Evolutionary conservation across 306 rosid genomes (phyloP), one percentile per base, ranked within the genome.

Genomic region (Urtica urens): DNA sequence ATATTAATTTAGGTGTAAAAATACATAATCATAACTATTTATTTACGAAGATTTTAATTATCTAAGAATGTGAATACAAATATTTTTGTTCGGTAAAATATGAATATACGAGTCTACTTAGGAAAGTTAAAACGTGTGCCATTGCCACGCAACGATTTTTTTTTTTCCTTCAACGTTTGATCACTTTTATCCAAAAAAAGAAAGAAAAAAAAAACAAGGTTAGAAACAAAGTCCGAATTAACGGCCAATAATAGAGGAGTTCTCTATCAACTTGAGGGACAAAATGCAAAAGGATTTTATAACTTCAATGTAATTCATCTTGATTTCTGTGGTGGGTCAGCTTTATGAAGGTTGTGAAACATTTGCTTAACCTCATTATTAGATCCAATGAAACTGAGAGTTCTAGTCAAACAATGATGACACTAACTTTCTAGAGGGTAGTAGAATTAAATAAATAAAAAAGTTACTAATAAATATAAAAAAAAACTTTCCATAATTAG

Each of bases 211-310:
- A 0, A 1, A 7, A 21, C 4, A 19, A 52, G 45, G 31, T 33
- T 38, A 38, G 56, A 73, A 63, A 71, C 85, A 72, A 44, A 57
- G 68, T 67, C 83, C 86, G 67, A 46, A 72, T 72, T 58, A 16
- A 62, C 31, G 59, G 85, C 77, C 77, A 59, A 51, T 16, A 60
- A 65, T 59, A 48, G 53, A 64, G 84, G 82, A 58, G 46, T 59
- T 56, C 64, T 41, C 46, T 29, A 12, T 72, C 79, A 57, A 60
- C 68, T 60, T 50, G 53, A 77, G 68, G 49, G 79, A 63, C 68
- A 70, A 27, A 19, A 24, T 10, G 39, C 27, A 58, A 28, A 51
- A 22, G 13, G 23, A 39, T 0, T 53, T 74, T 68, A 77, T 68
- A 62, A 65, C 54, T 73, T 68, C 46, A 17, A 47, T 58, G 74